A percentile compares a stretch with the other conserved stretches of the same genome.
Evolutionary conservation across 1,284 basidiomycete species (phyloP).

Genomic region (Exobasidium rhododendri): DNA sequence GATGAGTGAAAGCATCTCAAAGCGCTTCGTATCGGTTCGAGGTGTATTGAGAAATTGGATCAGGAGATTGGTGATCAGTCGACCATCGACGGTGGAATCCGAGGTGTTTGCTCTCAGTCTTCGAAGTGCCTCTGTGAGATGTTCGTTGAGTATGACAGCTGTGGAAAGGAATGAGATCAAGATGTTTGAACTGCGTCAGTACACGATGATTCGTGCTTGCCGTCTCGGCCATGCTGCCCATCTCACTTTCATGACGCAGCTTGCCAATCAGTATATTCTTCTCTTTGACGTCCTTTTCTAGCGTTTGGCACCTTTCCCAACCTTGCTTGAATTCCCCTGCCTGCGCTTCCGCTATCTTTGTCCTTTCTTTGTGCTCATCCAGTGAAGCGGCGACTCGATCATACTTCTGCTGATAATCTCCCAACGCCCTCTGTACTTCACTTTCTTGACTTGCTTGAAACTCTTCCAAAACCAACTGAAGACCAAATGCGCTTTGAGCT

Average conservation of each 20-base stretch:
- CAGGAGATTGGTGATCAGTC: conserved; percentile 90
- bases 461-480: conserved; percentile 89
- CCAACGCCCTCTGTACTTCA: conserved; percentile 68
- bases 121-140: conserved; percentile 93
- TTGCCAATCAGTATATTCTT: conserved; percentile 88
- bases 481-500: conserved; percentile 71
- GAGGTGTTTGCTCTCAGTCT: conserved; percentile 79
- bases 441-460: conserved; percentile 79
- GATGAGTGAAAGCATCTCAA: conserved; percentile 89
- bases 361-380: conserved; percentile 79
- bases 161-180: background rate
- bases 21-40: conserved; percentile 86
- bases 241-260: conserved; percentile 73
- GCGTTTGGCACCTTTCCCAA: conserved; percentile 65
- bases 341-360: conserved; percentile 75
- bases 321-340: conserved; percentile 66
- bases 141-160: conserved; percentile 75
- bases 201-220: too few relatives aligned
- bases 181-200: background rate
- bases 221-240: too few relatives aligned
- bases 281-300: conserved; percentile 89
- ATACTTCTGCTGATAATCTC: conserved; percentile 75
- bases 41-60: conserved; percentile 88
- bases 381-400: conserved; percentile 69
- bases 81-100: conserved; percentile 35